phyloP scores from a whole-genome alignment of 2,329 filamentous ascomycete species.

The Cladorrhinum sp. region DNA sequence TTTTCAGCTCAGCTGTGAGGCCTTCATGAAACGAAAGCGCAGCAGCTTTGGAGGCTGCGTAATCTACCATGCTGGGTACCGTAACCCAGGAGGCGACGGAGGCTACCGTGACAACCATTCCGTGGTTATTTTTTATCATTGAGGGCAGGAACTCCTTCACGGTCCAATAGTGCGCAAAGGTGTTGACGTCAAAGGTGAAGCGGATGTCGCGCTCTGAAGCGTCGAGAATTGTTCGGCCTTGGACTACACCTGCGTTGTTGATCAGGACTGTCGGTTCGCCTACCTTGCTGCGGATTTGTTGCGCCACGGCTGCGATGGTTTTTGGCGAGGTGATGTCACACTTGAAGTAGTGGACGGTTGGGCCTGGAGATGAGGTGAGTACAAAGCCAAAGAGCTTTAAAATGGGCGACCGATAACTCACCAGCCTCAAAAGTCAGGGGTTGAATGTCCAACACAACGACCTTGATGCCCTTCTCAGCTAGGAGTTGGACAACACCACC shows the following conservation, averaged over 20 bases:
- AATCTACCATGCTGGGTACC: slow-evolving; percentile 65
- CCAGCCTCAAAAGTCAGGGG: slow-evolving; percentile 52
- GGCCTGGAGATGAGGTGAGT: slow-evolving; percentile 28
- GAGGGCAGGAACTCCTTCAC: slow-evolving; percentile 63
- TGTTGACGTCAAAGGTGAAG: slow-evolving; percentile 70
- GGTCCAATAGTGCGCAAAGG: slow-evolving; percentile 65
- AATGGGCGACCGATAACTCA: slow-evolving; percentile 31
- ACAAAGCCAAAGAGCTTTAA: background rate
- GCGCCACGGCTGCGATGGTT: slow-evolving; percentile 50
- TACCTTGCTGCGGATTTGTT: slow-evolving; percentile 51
- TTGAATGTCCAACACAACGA: slow-evolving; percentile 70
- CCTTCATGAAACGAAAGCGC: slow-evolving; percentile 67
- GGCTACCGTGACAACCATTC: slow-evolving; percentile 70
- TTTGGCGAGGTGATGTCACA: slow-evolving; percentile 65
- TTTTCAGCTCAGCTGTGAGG: slow-evolving; percentile 54
- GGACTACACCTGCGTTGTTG: slow-evolving; percentile 67
- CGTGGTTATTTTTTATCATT: slow-evolving; percentile 64
- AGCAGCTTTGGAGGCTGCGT: slow-evolving; percentile 64
- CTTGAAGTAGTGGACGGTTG: slow-evolving; percentile 64
- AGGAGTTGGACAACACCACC: slow-evolving; percentile 62
- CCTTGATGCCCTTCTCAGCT: slow-evolving; percentile 61
- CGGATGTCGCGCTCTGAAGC: slow-evolving; percentile 56
- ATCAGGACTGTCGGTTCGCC: slow-evolving; percentile 68
- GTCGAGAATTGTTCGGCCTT: slow-evolving; percentile 60
- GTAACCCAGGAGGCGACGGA: slow-evolving; percentile 60